Percentiles rank a stretch among this genome's conserved stretches.
Conservation (phyloP, 2,329 filamentous ascomycete genomes). For the Parascedosporium putredinis region DNA sequence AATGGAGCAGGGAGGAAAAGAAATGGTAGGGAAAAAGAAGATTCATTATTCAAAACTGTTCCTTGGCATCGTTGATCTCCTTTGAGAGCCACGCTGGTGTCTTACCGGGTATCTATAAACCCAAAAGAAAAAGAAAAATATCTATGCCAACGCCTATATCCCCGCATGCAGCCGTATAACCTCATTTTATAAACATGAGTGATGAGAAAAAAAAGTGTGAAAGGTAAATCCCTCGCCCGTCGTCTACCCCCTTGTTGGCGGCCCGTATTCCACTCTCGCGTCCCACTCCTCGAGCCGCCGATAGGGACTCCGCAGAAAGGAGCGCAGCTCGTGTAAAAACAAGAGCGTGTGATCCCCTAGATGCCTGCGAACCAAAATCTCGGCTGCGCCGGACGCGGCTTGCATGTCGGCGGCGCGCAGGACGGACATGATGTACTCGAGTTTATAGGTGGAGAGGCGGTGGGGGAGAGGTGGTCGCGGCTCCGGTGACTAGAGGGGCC, state of each 20-base stretch:
- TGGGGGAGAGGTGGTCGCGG: neutral
- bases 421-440: slow-evolving; percentile 79
- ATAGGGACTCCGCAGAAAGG: slow-evolving; percentile 76
- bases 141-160: neutral
- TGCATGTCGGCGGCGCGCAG: slow-evolving; percentile 75
- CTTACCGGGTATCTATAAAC: neutral
- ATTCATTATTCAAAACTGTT: neutral
- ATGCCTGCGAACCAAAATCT: slow-evolving; percentile 69
- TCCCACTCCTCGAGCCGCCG: slow-evolving; percentile 69
- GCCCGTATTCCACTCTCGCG: slow-evolving; percentile 58
- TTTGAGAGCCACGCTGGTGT: too few species aligned
- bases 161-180: too few species aligned
- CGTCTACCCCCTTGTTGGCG: slow-evolving; percentile 9
- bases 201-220: too few species aligned
- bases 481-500: too few species aligned
- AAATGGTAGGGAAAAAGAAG: neutral
- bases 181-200: too few species aligned
- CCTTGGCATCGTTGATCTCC: neutral
- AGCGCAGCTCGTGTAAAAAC: slow-evolving; percentile 75
- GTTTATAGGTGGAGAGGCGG: slow-evolving; percentile 45
- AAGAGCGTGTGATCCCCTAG: slow-evolving; percentile 64
- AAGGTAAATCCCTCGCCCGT: neutral
- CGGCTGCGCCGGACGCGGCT: slow-evolving; percentile 66
- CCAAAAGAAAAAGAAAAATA: neutral
- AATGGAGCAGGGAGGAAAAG: neutral